Base-by-base conservation (phyloP, 2,329 filamentous ascomycete genomes). In the Chaetomiaceae sp. region DNA sequence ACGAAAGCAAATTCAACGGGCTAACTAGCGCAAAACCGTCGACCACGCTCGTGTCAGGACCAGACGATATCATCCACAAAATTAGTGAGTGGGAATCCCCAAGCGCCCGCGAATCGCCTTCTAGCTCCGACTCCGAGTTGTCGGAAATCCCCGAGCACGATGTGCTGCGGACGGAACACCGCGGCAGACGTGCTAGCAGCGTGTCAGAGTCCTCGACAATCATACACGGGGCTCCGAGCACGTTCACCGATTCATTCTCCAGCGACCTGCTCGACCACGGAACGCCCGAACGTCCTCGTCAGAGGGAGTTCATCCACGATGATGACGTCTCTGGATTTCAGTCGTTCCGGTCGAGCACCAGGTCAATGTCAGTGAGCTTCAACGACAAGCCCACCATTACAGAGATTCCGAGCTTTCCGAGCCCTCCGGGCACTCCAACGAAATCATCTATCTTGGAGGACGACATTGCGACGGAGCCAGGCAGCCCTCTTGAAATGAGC, bases 311-410 rank as follows among this genome's bases (percentile, higher is more conserved):
- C 34, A 59, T 61, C 5, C 63, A 66, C 7, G 63, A 66, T 25
- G 58, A 78, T 75, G 55, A 74, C 74, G 4, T 73, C 9, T 18
- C 76, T 2, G 78, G 74, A 63, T 79, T 78, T 5, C 77, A 77
- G 1, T 58, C 61, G 5, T 65, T 73, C 47, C 65, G 66, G 11
- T 67, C 68, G 27, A 70, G 68, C 53, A 60, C 60, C 5, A 66
- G 71, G 51, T 70, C 71, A 16, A 62, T 66, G 10, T 74, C 74
- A 2, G 65, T 73, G 23, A 71, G 70, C 5, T 74, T 76, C 38
- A 72, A 71, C 43, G 75, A 75, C 34, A 72, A 72, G 56, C 75
- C 76, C n/a, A 68, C 74, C 11, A 67, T 77, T 34, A 61, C 66
- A 2, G 68, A 75, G 34, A 62, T 71, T 7, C 68, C 71, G 4